A percentile compares a stretch with the other conserved stretches of the same genome.
Evolutionary conservation across 768 basidiomycete species (phyloP).

Genomic region (Leucosporidium scottii): DNA sequence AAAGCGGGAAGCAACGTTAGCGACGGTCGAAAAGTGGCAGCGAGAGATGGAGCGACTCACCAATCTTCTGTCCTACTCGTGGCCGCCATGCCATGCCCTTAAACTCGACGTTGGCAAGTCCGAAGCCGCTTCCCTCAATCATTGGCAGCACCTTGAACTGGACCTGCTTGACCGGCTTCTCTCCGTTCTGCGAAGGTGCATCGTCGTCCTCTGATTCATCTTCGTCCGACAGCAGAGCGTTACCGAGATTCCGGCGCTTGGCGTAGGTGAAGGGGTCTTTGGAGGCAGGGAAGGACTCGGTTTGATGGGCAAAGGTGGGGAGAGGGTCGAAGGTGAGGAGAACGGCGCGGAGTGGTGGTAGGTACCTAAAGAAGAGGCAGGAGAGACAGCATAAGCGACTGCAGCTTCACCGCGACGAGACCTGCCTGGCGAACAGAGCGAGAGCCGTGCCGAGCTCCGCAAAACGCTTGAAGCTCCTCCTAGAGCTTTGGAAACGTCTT

Average conservation of each 20-base stretch:
- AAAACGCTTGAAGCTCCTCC: too few species aligned
- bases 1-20: background rate
- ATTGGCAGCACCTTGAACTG: conserved; percentile 33
- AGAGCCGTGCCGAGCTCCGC: too few species aligned
- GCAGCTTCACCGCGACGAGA: background rate
- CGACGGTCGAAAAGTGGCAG: background rate
- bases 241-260: too few species aligned
- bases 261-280: conserved; percentile 12
- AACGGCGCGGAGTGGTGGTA: conserved; percentile 44
- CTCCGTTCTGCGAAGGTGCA: too few species aligned
- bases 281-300: conserved; percentile 17
- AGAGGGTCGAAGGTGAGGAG: conserved; percentile 43
- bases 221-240: background rate
- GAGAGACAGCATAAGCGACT: background rate
- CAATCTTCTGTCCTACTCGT: conserved; percentile 42
- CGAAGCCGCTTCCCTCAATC: conserved; percentile 45
- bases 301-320: conserved; percentile 37
- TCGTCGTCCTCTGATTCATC: background rate
- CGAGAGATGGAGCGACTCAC: conserved; percentile 34
- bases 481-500: background rate
- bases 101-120: conserved; percentile 43
- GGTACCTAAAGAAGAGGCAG: conserved; percentile 39
- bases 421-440: too few species aligned
- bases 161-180: conserved; percentile 1
- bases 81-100: conserved; percentile 45